Percentiles rank a stretch among this genome's conserved stretches.
Evolutionary conservation across 345 rosid species (phyloP).

Genomic region (Dovyalis caffra): DNA sequence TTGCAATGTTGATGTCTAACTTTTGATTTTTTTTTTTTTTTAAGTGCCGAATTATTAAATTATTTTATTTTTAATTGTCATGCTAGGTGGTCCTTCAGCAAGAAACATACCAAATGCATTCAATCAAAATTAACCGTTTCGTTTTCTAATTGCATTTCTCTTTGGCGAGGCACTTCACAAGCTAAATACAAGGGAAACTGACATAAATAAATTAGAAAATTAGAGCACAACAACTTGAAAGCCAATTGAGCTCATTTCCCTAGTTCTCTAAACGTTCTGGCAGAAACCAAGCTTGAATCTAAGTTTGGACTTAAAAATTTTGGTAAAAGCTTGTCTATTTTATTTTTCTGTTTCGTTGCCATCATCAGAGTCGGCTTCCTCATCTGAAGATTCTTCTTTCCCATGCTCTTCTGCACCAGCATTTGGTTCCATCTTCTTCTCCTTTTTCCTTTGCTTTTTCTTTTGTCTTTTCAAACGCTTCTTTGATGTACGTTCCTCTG

Average conservation of each 20-base stretch:
- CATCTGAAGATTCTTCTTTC: constrained; percentile 50
- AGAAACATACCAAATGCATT: background rate
- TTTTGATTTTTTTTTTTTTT: too few species aligned
- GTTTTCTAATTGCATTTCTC: background rate
- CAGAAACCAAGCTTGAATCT: background rate
- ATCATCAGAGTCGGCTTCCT: constrained; percentile 41
- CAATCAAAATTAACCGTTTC: background rate
- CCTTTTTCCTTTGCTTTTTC: constrained; percentile 72
- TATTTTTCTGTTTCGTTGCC: constrained; percentile 36
- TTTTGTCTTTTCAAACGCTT: constrained; percentile 81
- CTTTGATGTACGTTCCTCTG: constrained; percentile 80
- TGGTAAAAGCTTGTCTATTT: background rate
- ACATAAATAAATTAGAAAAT: background rate
- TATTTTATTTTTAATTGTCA: too few species aligned
- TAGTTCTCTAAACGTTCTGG: background rate
- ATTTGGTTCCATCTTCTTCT: constrained; percentile 55
- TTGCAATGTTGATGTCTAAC: too few species aligned
- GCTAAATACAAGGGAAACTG: background rate
- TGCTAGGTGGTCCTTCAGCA: background rate
- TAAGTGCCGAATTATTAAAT: too few species aligned
- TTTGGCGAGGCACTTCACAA: background rate
- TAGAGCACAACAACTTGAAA: background rate
- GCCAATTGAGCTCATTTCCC: background rate
- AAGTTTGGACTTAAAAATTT: background rate
- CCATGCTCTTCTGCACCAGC: constrained; percentile 41